phyloP scores from a whole-genome alignment of 163 green algal genomes.

The Volvox carteri region DNA sequence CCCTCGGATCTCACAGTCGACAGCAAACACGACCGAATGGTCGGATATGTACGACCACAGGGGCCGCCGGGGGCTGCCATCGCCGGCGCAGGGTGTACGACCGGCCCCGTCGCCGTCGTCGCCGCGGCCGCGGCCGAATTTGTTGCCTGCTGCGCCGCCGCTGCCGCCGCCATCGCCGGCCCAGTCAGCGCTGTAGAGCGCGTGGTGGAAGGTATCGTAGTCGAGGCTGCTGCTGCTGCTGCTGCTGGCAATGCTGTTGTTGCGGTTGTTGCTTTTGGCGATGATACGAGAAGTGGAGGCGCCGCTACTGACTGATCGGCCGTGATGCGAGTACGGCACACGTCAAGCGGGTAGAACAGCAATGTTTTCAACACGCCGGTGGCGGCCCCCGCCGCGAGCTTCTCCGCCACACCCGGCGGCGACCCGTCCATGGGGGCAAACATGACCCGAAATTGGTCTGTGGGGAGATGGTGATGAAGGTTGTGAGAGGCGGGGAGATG shows the following conservation, averaged over 20 bases:
- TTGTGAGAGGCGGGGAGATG: too few relatives aligned
- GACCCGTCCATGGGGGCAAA: conserved; percentile 73
- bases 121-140: not conserved
- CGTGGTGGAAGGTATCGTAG: not conserved
- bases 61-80: not conserved
- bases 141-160: too few relatives aligned
- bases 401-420: conserved; percentile 66
- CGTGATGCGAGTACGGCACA: conserved; percentile 86
- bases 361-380: conserved; percentile 66
- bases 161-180: not conserved
- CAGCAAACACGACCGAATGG: conserved; percentile 52
- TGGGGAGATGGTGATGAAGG: too few relatives aligned
- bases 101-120: not conserved
- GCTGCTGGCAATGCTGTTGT: not conserved
- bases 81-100: not conserved
- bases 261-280: not conserved
- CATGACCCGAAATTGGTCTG: conserved; percentile 70
- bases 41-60: conserved; percentile 53
- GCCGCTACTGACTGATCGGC: conserved; percentile 74
- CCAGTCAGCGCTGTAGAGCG: not conserved
- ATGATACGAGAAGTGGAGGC: not conserved
- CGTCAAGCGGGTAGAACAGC: conserved; percentile 96
- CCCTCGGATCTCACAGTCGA: conserved; percentile 55
- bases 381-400: conserved; percentile 60
- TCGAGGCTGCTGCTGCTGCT: not conserved